phyloP scores from a whole-genome alignment of 768 basidiomycete genomes.

The Tulasnella sp. region DNA sequence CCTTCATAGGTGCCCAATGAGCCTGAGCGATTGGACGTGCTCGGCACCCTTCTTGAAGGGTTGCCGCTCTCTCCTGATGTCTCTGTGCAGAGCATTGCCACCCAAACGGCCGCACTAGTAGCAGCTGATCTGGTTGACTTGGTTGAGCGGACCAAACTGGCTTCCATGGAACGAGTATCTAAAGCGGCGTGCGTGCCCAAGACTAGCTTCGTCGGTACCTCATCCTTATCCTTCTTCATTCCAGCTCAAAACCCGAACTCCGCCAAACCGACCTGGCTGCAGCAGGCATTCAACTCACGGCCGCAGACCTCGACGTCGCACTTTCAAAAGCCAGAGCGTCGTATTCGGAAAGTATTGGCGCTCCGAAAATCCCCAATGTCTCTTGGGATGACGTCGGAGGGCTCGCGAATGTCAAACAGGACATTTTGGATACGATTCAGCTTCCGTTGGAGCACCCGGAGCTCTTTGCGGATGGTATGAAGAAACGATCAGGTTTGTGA shows the following conservation, averaged over 20 bases:
- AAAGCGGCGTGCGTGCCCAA: slow-evolving; percentile 38
- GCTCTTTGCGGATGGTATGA: slow-evolving; percentile 82
- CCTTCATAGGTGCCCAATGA: slow-evolving; percentile 73
- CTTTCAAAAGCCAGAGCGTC: slow-evolving; percentile 66
- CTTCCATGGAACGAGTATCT: slow-evolving; percentile 50
- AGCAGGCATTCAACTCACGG: slow-evolving; percentile 42
- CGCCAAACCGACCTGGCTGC: slow-evolving; percentile 29
- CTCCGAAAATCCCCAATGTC: slow-evolving; percentile 92
- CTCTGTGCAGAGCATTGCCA: slow-evolving; percentile 63
- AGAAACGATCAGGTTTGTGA: slow-evolving; percentile 83
- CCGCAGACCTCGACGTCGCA: slow-evolving; percentile 67
- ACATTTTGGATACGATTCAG: slow-evolving; percentile 94
- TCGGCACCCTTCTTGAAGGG: slow-evolving; percentile 44
- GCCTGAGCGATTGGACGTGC: slow-evolving; percentile 59
- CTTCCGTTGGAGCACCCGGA: slow-evolving; percentile 87
- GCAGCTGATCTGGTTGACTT: slow-evolving; percentile 76
- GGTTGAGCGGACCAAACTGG: slow-evolving; percentile 52
- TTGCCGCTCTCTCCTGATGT: slow-evolving; percentile 66
- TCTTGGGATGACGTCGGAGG: slow-evolving; percentile 98
- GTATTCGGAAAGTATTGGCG: slow-evolving; percentile 92
- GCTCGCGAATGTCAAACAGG: slow-evolving; percentile 75
- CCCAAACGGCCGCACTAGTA: slow-evolving; percentile 86
- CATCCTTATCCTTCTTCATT: not conserved
- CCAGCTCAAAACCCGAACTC: not conserved
- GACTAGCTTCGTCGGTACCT: not conserved